A percentile compares a stretch with the other conserved stretches of the same genome.
phyloP scores from a whole-genome alignment of 495 filamentous ascomycete species.

The Friedmanniomyces simplex region DNA sequence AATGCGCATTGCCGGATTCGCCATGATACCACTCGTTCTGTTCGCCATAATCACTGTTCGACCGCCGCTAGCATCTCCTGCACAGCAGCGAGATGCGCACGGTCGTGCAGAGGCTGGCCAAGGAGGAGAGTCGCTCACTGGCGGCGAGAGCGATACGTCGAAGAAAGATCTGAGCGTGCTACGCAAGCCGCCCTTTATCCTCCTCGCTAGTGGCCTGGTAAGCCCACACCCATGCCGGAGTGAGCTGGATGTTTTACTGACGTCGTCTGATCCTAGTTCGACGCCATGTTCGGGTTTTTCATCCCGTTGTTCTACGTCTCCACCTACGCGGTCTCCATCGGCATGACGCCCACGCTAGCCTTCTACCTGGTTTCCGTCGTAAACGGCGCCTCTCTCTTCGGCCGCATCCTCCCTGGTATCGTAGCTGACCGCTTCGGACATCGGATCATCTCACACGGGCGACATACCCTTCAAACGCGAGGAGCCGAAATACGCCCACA shows the following conservation, averaged over 20 bases:
- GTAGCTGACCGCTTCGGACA: slow-evolving; percentile 47
- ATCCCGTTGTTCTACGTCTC: slow-evolving; percentile 49
- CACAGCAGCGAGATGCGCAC: slow-evolving; percentile 30
- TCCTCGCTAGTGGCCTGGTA: slow-evolving; percentile 5
- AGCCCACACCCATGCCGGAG: neutral
- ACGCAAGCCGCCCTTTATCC: slow-evolving; percentile 22
- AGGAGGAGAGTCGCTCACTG: neutral
- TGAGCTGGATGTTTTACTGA: neutral
- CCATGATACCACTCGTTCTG: slow-evolving; percentile 39
- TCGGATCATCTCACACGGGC: no score
- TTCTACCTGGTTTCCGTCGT: slow-evolving; percentile 29
- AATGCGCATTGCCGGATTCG: slow-evolving; percentile 48
- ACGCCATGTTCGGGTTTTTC: slow-evolving; percentile 41
- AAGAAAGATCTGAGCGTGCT: slow-evolving; percentile 23
- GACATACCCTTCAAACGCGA: neutral
- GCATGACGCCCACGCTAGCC: slow-evolving; percentile 40
- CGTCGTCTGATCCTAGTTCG: neutral
- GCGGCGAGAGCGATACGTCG: neutral
- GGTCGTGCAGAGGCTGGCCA: slow-evolving; percentile 9
- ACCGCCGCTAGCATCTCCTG: slow-evolving; percentile 37
- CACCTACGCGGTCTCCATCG: slow-evolving; percentile 39
- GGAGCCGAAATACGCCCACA: slow-evolving; percentile 37
- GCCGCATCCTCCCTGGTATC: slow-evolving; percentile 46
- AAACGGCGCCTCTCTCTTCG: slow-evolving; percentile 40
- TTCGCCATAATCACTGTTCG: slow-evolving; percentile 37